A percentile compares a stretch with the other conserved stretches of the same genome.
Conservation (phyloP, 2,329 filamentous ascomycete species). For the Colletotrichum sp. region DNA sequence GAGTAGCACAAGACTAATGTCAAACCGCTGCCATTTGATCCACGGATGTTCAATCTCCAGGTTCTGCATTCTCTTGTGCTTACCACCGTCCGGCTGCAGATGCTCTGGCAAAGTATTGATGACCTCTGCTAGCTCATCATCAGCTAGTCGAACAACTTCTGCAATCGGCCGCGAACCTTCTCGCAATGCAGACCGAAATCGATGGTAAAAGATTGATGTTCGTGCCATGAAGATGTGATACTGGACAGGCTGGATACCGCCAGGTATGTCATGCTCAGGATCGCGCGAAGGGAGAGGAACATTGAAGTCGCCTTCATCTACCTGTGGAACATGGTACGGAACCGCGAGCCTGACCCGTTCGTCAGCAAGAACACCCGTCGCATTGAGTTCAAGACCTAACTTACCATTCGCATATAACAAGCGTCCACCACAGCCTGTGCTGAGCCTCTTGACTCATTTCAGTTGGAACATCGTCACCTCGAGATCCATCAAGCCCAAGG, state of each 20-base stretch:
- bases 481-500: conserved; percentile 5
- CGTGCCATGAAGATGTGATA: conserved; percentile 20
- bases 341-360: neutral
- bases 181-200: conserved; percentile 5
- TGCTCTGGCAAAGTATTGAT: conserved; percentile 18
- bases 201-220: conserved; percentile 4
- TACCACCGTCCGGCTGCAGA: conserved; percentile 4
- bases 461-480: neutral
- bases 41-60: neutral
- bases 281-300: neutral
- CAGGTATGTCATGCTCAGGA: neutral
- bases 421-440: conserved; percentile 12
- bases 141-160: conserved; percentile 4
- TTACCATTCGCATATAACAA: conserved; percentile 19
- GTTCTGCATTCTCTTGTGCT: neutral
- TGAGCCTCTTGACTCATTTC: conserved; percentile 2
- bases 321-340: conserved; percentile 2
- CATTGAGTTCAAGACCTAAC: neutral
- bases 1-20: conserved; percentile 16
- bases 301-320: conserved; percentile 1
- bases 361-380: neutral
- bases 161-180: neutral
- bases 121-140: conserved; percentile 13
- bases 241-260: neutral
- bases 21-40: conserved; percentile 20